These are phyloP conservation scores for Globisporangium orthogonon DNA, from an alignment of 352 stramenopile genomes.

Conservation along the genomic window DNA sequence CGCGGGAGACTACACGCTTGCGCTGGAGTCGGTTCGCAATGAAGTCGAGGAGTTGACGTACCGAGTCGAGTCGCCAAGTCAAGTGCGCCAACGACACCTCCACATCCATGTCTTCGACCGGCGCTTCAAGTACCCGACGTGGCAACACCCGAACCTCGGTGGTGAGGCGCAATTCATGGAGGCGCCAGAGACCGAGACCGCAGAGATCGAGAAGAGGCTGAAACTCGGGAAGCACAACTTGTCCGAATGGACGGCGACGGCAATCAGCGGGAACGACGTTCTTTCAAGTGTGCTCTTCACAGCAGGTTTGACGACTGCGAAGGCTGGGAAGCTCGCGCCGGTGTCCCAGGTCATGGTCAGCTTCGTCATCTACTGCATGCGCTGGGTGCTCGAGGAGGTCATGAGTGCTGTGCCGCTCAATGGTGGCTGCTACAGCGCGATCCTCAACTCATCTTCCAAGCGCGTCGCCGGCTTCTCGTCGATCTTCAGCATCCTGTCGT, in stretches of 20 bases:
- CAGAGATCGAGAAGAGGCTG: constrained; percentile 12
- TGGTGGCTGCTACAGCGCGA: constrained; percentile 81
- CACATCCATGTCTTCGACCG: constrained; percentile 57
- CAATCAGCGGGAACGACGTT: constrained; percentile 87
- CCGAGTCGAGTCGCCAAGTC: constrained; percentile 29
- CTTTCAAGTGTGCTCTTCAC: constrained; percentile 76
- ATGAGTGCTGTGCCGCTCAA: constrained; percentile 81
- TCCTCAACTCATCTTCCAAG: constrained; percentile 85
- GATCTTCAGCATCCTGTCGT: constrained; percentile 76
- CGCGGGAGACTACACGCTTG: constrained; percentile 9
- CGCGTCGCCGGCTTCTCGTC: constrained; percentile 60
- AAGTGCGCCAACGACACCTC: constrained; percentile 50
- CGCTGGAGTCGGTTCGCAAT: constrained; percentile 10
- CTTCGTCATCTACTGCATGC: constrained; percentile 34
- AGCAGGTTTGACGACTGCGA: constrained; percentile 27
- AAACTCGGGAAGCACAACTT: constrained; percentile 25
- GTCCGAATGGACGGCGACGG: constrained; percentile 69
- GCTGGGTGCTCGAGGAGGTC: constrained; percentile 77
- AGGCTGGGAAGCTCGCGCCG: constrained; percentile 64
- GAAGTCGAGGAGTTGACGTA: constrained; percentile 12
- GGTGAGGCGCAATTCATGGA: constrained; percentile 32
- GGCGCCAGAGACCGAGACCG: constrained; percentile 15
- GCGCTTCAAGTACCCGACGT: constrained; percentile 53
- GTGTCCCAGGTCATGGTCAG: constrained; percentile 61
- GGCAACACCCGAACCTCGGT: constrained; percentile 63